Conservation (phyloP, 2,329 filamentous ascomycete species). For the Pseudopithomyces maydicus region DNA sequence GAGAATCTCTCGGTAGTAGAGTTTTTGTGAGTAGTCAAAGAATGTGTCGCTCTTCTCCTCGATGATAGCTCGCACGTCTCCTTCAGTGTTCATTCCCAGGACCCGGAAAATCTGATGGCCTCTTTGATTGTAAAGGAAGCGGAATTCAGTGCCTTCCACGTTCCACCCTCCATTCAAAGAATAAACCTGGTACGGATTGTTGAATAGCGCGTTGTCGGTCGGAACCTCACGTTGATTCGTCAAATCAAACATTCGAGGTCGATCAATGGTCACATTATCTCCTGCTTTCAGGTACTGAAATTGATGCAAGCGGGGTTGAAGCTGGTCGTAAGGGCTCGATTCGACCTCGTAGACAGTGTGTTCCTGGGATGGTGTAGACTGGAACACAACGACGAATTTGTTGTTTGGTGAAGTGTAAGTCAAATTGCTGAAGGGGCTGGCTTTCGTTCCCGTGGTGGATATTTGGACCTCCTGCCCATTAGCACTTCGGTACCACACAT, state of each 20-base stretch:
- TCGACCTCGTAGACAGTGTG: conserved; percentile 24
- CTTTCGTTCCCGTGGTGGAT: conserved; percentile 23
- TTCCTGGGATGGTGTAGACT: conserved; percentile 23
- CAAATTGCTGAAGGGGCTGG: conserved; percentile 21
- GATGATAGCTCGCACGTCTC: conserved; percentile 22
- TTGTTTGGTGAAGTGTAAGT: conserved; percentile 24
- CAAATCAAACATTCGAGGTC: conserved; percentile 27
- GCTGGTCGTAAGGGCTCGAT: conserved; percentile 24
- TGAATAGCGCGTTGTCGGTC: conserved; percentile 22
- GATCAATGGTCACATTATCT: conserved; percentile 22
- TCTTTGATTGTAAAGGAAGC: conserved; percentile 29
- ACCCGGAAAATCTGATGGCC: conserved; percentile 28
- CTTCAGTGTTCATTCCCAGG: conserved; percentile 26
- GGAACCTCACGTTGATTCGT: conserved; percentile 19
- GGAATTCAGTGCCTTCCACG: conserved; percentile 25
- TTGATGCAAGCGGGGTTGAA: conserved; percentile 24
- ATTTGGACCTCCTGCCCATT: conserved; percentile 22
- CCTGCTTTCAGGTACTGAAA: conserved; percentile 25
- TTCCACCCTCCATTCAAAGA: conserved; percentile 24
- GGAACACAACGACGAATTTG: conserved; percentile 22
- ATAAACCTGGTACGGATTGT: conserved; percentile 21
- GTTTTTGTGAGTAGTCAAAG: conserved; percentile 27
- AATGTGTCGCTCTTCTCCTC: conserved; percentile 32
- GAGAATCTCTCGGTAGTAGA: conserved; percentile 16
- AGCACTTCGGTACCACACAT: conserved; percentile 25